These are phyloP conservation scores for Dalbergia oliveri DNA, from an alignment of 306 rosid genomes.

Conservation along the genomic window DNA sequence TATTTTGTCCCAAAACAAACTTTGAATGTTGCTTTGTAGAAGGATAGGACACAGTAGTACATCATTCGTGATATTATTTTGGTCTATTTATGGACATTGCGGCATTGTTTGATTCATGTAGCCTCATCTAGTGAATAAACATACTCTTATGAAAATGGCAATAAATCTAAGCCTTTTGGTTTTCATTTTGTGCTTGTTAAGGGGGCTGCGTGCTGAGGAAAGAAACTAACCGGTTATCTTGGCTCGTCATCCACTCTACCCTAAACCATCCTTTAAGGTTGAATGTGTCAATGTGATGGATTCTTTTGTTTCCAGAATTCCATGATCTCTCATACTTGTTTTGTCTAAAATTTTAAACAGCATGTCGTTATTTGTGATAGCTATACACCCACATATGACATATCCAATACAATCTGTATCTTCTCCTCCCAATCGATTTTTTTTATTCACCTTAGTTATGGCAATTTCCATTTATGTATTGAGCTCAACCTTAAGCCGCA, in stretches of 20 bases:
- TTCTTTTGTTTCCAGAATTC: not conserved
- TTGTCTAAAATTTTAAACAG: not conserved
- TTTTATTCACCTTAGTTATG: not conserved
- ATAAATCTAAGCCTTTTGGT: not conserved
- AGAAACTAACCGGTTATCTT: not conserved
- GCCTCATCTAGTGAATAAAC: not conserved
- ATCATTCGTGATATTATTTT: not conserved
- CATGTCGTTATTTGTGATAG: slow-evolving; percentile 2
- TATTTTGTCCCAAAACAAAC: not conserved
- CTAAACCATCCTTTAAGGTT: not conserved
- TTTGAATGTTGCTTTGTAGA: slow-evolving; percentile 2
- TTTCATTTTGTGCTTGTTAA: not conserved
- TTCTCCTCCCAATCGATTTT: too few species aligned
- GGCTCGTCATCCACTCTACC: not conserved
- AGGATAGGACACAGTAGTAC: slow-evolving; percentile 13
- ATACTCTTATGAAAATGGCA: not conserved
- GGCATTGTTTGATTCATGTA: not conserved
- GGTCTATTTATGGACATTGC: not conserved
- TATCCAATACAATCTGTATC: not conserved
- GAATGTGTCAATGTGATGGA: not conserved
- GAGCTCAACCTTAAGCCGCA: not conserved
- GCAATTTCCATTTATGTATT: not conserved
- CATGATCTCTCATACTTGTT: not conserved
- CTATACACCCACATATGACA: too few species aligned
- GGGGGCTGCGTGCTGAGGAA: not conserved